Evolutionary conservation across 1,284 basidiomycete species (phyloP).

Genomic region (Mycosarcoma mackinlayi): DNA sequence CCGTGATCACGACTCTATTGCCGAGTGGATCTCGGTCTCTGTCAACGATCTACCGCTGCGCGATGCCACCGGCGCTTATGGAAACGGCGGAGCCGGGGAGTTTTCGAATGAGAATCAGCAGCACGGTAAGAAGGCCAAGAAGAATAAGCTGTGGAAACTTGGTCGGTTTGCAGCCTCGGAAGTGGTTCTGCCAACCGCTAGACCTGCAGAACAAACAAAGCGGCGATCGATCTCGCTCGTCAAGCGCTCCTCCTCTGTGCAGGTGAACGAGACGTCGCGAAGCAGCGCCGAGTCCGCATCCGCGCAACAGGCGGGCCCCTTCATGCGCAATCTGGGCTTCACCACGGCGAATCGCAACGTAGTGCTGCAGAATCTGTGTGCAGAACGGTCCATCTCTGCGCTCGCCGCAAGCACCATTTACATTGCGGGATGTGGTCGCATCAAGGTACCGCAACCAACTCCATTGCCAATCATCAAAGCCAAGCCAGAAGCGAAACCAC

Average conservation of each 20-base stretch:
- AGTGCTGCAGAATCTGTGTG: constrained; percentile 39
- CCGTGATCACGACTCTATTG: constrained; percentile 43
- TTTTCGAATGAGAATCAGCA: constrained; percentile 36
- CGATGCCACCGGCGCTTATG: constrained; percentile 17
- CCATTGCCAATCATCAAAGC: constrained; percentile 1
- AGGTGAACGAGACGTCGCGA: constrained; percentile 19
- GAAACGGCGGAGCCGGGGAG: constrained; percentile 40
- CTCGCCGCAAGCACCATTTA: constrained; percentile 36
- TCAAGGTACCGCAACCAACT: constrained; percentile 22
- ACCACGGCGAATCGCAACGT: constrained; percentile 42
- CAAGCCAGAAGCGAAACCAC: constrained; percentile 8
- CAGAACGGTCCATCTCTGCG: constrained; percentile 25
- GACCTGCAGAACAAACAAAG: constrained; percentile 4
- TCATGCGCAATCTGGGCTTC: constrained; percentile 46
- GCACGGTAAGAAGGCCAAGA: constrained; percentile 15
- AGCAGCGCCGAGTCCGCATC: constrained; percentile 6
- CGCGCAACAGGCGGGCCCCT: constrained; percentile 2
- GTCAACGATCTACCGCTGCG: constrained; percentile 34
- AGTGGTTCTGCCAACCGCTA: constrained; percentile 22
- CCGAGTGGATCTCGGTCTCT: constrained; percentile 46
- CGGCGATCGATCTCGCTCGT: constrained; percentile 23
- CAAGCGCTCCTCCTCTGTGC: constrained; percentile 21
- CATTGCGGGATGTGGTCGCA: constrained; percentile 27
- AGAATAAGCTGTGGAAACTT: constrained; percentile 41
- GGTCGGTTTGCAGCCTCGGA: constrained; percentile 42